Evolutionary conservation across 163 green algal species (phyloP), one percentile per base, ranked within the genome.

Genomic region (Scenedesmus sp.): DNA sequence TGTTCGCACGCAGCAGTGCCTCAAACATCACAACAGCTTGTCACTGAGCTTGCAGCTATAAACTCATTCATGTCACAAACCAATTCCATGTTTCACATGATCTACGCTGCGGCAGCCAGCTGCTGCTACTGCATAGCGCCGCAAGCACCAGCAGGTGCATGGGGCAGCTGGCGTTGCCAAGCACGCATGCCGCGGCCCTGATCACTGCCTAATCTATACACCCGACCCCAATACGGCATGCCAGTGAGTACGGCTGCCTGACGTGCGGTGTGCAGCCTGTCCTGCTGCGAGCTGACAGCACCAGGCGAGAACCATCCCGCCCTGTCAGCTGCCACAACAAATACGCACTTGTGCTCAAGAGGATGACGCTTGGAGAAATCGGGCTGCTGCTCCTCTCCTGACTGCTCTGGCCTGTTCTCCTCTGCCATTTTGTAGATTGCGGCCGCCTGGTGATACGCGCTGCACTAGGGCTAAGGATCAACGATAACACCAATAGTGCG

Each of bases 351-450:
- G 86, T 98, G 94, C 94, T 99, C 98, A 85, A 99, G 95, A 4
- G 96, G 95, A 84, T 99, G 98, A 91, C 98, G 98, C 83, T 94
- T 90, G 66, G 13, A 86, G 56, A 95, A 95, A 66, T 96, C 92
- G 52, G 92, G 81, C 79, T 93, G 88, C 7, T 90, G 84, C 66
- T 93, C 88, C 82, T 88, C n/a, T 18, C 64, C 26, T 64, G 88
- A 81, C 66, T 91, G 62, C 84, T 91, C 91, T 16, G 84, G 74
- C 62, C 54, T 91, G 67, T 90, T 92, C 23, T 88, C 87, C 66
- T 94, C 93, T 79, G 90, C 90, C 90, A 92, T 93, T 16, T 12
- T 83, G 74, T 55, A 18, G 74, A 55, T 55, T 83, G 74, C 74
- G 74, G 74, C 74, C 18, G 66, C 66, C 66, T 76, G 66, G 7